Conservation (phyloP, 2,329 filamentous ascomycete genomes). For the Hypoxylon sp. region DNA sequence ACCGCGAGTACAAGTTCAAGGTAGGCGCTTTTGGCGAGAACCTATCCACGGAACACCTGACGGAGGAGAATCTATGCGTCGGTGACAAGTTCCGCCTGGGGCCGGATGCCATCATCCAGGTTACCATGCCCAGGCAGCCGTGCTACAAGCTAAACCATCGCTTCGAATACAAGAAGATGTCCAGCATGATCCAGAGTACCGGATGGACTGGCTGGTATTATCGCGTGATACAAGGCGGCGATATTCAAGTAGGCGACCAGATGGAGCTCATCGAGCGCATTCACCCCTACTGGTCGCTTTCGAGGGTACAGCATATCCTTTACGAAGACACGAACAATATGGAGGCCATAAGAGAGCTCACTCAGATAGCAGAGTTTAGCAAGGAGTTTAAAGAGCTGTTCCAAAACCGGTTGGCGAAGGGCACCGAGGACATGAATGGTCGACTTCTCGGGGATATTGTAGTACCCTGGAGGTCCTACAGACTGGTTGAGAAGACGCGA, state of each 20-base stretch:
- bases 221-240: slow-evolving; percentile 67
- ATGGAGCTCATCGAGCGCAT: slow-evolving; percentile 66
- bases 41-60: slow-evolving; percentile 65
- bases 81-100: slow-evolving; percentile 69
- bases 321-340: slow-evolving; percentile 64
- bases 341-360: slow-evolving; percentile 63
- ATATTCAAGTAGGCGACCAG: slow-evolving; percentile 65
- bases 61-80: slow-evolving; percentile 73
- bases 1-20: slow-evolving; percentile 62
- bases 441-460: slow-evolving; percentile 44
- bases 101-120: slow-evolving; percentile 62
- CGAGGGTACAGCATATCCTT: slow-evolving; percentile 69
- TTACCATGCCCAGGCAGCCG: slow-evolving; percentile 70
- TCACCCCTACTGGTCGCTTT: slow-evolving; percentile 70
- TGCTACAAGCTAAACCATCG: slow-evolving; percentile 77
- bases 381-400: slow-evolving; percentile 61
- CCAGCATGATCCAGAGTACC: slow-evolving; percentile 64
- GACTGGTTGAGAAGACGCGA: slow-evolving; percentile 60
- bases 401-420: slow-evolving; percentile 61
- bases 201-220: slow-evolving; percentile 74
- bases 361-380: slow-evolving; percentile 62
- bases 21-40: slow-evolving; percentile 74
- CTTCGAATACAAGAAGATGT: slow-evolving; percentile 71
- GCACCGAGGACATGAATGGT: slow-evolving; percentile 50
- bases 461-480: slow-evolving; percentile 59